These are phyloP conservation scores for Chaetomiaceae sp. DNA, from an alignment of 2,329 filamentous ascomycete genomes.

Conservation along the genomic window DNA sequence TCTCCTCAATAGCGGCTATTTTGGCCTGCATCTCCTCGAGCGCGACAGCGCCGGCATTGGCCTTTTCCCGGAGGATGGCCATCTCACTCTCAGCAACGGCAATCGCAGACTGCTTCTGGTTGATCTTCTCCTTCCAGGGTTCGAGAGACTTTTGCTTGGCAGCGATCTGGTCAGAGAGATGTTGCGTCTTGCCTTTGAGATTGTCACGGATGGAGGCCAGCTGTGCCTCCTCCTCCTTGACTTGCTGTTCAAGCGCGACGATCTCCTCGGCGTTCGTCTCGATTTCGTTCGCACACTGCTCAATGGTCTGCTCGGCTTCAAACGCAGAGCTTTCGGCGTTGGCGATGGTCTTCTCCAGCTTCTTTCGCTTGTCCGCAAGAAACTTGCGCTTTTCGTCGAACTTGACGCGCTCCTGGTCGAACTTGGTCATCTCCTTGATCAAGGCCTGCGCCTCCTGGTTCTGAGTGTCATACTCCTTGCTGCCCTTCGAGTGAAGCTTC, in stretches of 20 bases:
- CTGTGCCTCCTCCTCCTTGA: slow-evolving; percentile 74
- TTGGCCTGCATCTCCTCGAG: slow-evolving; percentile 79
- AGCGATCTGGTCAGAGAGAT: slow-evolving; percentile 86
- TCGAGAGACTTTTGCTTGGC: slow-evolving; percentile 89
- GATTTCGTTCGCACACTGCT: slow-evolving; percentile 73
- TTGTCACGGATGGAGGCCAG: slow-evolving; percentile 76
- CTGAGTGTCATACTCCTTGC: slow-evolving; percentile 73
- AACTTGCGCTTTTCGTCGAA: slow-evolving; percentile 98
- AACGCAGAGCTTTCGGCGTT: slow-evolving; percentile 67
- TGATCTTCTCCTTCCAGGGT: slow-evolving; percentile 96
- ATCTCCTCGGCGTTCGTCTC: slow-evolving; percentile 71
- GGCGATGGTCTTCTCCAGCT: slow-evolving; percentile 80
- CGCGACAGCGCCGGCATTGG: slow-evolving; percentile 77
- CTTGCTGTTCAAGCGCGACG: slow-evolving; percentile 64
- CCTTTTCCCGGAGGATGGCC: slow-evolving; percentile 82
- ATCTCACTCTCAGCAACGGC: slow-evolving; percentile 93
- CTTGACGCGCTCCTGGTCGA: slow-evolving; percentile 95
- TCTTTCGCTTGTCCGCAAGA: slow-evolving; percentile 82
- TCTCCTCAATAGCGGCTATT: slow-evolving; percentile 64
- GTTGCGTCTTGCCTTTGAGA: slow-evolving; percentile 92
- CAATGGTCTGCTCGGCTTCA: slow-evolving; percentile 71
- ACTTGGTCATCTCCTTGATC: slow-evolving; percentile 81
- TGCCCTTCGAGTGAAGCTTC: slow-evolving; percentile 74
- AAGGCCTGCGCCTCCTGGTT: slow-evolving; percentile 76
- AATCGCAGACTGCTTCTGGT: slow-evolving; percentile 88